Evolutionary conservation across 2,329 filamentous ascomycete species (phyloP), one percentile per base, ranked within the genome.

Genomic region (Colletotrichum zoysiae): DNA sequence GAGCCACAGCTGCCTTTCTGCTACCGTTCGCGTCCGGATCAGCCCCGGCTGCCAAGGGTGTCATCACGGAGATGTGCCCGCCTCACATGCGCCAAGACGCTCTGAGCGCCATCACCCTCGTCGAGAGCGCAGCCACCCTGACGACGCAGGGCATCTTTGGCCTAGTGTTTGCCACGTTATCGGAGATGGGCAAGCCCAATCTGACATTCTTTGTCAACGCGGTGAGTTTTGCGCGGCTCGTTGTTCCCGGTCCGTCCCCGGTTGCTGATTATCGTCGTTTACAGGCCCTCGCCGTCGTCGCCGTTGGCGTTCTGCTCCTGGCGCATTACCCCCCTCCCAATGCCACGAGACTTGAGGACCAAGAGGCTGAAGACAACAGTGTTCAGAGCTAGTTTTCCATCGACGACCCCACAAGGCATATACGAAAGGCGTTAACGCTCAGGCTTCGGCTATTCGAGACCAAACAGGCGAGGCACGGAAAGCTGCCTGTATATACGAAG

Each of bases 61-160:
- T 91, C n/a, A 92, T 93, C 71, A 87, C 92, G 0, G 88, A 92
- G 68, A 91, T 93, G 90, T 90, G 90, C 56, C 83, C 90, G 0
- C 84, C 88, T 1, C 84, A 84, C 0, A 87, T 91, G 67, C 85
- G 91, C 0, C 86, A 88, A 0, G 91, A 94, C 76, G 91, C 92
- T 0, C 81, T 94, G 3, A 90, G 90, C 50, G 91, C 90, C 0
- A 90, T 94, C 16, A 92, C 90, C 0, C 81, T 93, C 0, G 88
- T 93, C 0, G 92, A 94, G 76, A 93, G 92, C 74, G 86, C 92
- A 42, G 91, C 91, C 0, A 83, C 87, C 33, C 80, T 94, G 1
- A 83, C 86, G 0, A 93, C 90, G 0, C 89, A 88, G 70, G 89
- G 89, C 0, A 75, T 93, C 0, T 93, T 94, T 74, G 91, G 92